Evolutionary conservation across 129 eudicot species (phyloP).

Genomic region (Silybum marianum): DNA sequence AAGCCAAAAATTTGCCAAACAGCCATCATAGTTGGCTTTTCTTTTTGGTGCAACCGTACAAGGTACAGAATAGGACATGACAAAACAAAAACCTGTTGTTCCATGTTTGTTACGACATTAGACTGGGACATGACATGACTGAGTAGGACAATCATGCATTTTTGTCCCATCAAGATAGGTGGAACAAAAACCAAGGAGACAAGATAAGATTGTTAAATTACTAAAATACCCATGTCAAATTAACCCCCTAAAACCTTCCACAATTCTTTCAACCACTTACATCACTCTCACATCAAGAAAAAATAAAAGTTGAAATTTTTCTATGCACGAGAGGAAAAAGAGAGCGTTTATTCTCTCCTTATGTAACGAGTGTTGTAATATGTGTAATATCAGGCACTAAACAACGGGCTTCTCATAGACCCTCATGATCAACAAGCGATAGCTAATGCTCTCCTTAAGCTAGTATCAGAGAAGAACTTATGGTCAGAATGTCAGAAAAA

Average conservation of each 20-base stretch:
- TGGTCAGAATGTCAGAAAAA: conserved; percentile 81
- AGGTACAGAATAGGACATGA: neutral
- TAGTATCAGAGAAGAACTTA: conserved; percentile 78
- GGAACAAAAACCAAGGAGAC: neutral
- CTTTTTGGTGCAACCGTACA: neutral
- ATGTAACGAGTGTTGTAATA: neutral
- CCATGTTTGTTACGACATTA: neutral
- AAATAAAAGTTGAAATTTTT: no score
- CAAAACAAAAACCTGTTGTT: neutral
- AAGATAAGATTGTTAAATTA: no score
- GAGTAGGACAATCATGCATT: neutral
- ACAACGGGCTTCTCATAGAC: conserved; percentile 83
- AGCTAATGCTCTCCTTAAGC: conserved; percentile 79
- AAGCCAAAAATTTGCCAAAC: neutral
- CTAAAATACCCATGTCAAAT: neutral
- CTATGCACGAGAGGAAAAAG: no score
- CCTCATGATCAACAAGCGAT: conserved; percentile 88
- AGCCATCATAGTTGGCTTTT: neutral
- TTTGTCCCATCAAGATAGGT: neutral
- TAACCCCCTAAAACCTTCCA: no score
- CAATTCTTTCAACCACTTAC: no score
- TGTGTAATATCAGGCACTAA: conserved; percentile 50
- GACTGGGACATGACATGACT: neutral
- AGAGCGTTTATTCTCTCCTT: no score
- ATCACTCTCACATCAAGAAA: no score